phyloP scores from a whole-genome alignment of 2,329 filamentous ascomycete species.

The Aspergillus floridensis region DNA sequence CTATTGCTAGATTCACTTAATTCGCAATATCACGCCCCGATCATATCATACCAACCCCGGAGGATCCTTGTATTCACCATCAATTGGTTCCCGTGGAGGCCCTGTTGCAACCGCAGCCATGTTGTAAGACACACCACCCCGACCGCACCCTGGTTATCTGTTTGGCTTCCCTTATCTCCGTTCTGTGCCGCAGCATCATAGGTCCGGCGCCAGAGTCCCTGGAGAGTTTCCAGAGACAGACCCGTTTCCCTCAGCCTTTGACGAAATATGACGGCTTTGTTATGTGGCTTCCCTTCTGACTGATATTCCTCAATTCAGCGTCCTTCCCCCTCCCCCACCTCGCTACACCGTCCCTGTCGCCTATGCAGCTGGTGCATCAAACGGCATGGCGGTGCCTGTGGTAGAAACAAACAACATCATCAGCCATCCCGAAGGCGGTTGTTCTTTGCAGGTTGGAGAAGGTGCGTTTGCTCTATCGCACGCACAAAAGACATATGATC shows the following conservation, averaged over 20 bases:
- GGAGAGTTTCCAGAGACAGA: background rate
- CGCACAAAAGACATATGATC: background rate
- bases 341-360: conserved; percentile 74
- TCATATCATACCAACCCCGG: conserved; percentile 1
- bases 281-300: conserved; percentile 9
- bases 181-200: background rate
- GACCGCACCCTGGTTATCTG: background rate
- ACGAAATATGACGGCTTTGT: conserved; percentile 4
- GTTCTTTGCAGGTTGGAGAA: conserved; percentile 90
- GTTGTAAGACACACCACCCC: conserved; percentile 22
- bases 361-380: conserved; percentile 69
- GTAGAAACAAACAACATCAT: conserved; percentile 94
- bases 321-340: conserved; percentile 78
- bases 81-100: conserved; percentile 1
- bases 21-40: background rate
- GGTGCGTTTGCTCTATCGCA: conserved; percentile 51
- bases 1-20: conserved; percentile 2
- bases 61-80: background rate
- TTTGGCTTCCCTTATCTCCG: conserved; percentile 5
- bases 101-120: conserved; percentile 16
- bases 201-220: background rate
- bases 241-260: conserved; percentile 1
- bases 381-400: conserved; percentile 67
- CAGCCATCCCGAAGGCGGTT: conserved; percentile 75
- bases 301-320: conserved; percentile 51